These are phyloP conservation scores for Phytophthora meadii DNA, from an alignment of 352 stramenopile species.

Conservation along the genomic window DNA sequence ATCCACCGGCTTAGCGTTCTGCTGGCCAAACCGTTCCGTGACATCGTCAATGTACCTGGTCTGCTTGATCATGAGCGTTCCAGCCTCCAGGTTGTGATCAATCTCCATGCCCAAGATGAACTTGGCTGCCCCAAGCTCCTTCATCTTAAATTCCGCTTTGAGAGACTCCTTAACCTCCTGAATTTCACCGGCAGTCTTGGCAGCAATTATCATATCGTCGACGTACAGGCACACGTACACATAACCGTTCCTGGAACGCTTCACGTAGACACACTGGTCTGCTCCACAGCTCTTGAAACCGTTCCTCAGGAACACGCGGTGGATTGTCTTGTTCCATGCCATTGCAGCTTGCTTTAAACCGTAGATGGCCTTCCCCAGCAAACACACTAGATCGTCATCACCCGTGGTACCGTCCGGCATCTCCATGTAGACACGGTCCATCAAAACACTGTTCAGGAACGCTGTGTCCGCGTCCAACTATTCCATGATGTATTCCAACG, in stretches of 20 bases:
- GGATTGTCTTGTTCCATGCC: conserved; percentile 36
- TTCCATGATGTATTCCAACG: too few relatives aligned
- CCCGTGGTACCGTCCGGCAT: too few relatives aligned
- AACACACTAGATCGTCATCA: too few relatives aligned
- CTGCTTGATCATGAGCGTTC: conserved; percentile 31
- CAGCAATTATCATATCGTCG: conserved; percentile 20
- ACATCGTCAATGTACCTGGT: conserved; percentile 28
- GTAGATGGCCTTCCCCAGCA: conserved; percentile 22
- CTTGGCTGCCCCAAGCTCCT: conserved; percentile 12
- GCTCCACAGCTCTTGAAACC: conserved; percentile 18
- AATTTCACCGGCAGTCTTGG: conserved; percentile 10
- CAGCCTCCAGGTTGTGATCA: conserved; percentile 4
- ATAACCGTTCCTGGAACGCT: conserved; percentile 8
- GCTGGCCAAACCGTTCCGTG: conserved; percentile 7
- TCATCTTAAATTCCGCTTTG: conserved; percentile 19
- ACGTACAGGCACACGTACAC: conserved; percentile 20
- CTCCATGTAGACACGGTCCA: too few relatives aligned
- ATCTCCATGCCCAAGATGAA: conserved; percentile 38
- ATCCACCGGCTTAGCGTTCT: too few relatives aligned
- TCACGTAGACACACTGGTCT: conserved; percentile 31
- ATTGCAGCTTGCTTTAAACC: conserved; percentile 25
- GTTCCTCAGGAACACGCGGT: conserved; percentile 17
- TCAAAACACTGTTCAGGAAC: too few relatives aligned
- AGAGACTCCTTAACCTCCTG: conserved; percentile 16
- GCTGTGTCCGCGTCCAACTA: too few relatives aligned